Conservation (phyloP, 179 eudicot genomes). For the Camellia oleifera region DNA sequence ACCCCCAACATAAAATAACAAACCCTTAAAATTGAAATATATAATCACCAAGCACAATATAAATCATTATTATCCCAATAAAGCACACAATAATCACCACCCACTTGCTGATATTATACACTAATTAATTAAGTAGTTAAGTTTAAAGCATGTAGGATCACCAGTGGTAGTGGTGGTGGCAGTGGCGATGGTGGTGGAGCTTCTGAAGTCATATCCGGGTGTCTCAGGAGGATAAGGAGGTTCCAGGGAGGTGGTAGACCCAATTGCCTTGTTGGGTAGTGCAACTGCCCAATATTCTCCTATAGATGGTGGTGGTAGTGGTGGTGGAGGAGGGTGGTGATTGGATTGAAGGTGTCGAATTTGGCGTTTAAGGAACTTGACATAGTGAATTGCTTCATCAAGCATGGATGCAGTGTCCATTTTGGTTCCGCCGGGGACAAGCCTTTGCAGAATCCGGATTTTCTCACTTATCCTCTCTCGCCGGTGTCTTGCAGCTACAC, state of each 20-base stretch:
- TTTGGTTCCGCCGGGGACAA: conserved; percentile 58
- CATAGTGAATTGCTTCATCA: conserved; percentile 52
- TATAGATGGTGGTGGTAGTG: neutral
- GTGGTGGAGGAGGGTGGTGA: neutral
- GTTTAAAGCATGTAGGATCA: neutral
- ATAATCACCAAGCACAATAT: neutral
- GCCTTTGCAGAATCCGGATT: conserved; percentile 49
- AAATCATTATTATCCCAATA: conserved; percentile 7
- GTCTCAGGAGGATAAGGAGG: conserved; percentile 13
- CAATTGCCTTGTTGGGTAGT: neutral
- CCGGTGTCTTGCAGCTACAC: conserved; percentile 48
- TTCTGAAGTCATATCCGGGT: conserved; percentile 1
- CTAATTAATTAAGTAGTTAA: conserved; percentile 19
- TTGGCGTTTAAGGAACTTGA: conserved; percentile 55
- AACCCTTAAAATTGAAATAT: neutral
- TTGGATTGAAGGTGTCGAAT: conserved; percentile 30
- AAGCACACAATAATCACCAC: conserved; percentile 6
- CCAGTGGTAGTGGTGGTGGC: neutral
- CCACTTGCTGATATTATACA: conserved; percentile 8
- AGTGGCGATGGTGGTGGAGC: neutral
- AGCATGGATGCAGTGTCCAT: conserved; percentile 67
- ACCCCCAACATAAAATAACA: neutral
- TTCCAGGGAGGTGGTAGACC: conserved; percentile 13
- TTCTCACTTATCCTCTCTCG: conserved; percentile 59
- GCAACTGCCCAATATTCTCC: conserved; percentile 6